Evolutionary conservation across 352 stramenopile species (phyloP).

Genomic region (Globisporangium lucens): DNA sequence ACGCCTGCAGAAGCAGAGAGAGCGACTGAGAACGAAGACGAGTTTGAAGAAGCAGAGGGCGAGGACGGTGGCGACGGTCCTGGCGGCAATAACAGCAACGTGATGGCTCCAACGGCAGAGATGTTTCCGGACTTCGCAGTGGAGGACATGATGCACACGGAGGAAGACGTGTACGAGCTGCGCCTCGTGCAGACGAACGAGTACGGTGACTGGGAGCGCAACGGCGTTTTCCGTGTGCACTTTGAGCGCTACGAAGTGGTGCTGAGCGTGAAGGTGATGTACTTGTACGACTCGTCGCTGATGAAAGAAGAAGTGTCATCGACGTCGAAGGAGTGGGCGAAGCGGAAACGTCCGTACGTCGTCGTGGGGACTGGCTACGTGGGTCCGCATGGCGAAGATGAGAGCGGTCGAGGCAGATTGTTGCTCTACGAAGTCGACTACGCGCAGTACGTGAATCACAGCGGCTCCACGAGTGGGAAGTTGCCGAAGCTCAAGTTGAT

Average conservation of each 20-base stretch:
- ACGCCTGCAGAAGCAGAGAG: conserved; percentile 51
- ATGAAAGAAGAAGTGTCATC: conserved; percentile 73
- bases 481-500: conserved; percentile 76
- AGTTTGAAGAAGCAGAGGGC: conserved; percentile 49
- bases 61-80: conserved; percentile 41
- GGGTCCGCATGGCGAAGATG: conserved; percentile 80
- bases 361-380: conserved; percentile 84
- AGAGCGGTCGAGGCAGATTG: conserved; percentile 77
- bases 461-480: conserved; percentile 69
- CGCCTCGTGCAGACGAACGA: conserved; percentile 78
- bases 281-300: conserved; percentile 78
- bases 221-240: conserved; percentile 76
- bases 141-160: conserved; percentile 61
- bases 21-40: conserved; percentile 58
- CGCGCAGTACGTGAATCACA: conserved; percentile 82
- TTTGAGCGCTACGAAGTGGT: conserved; percentile 87
- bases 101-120: conserved; percentile 76
- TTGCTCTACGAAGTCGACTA: conserved; percentile 88
- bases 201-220: conserved; percentile 71
- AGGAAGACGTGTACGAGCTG: conserved; percentile 84
- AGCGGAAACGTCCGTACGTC: conserved; percentile 78
- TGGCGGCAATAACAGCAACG: conserved; percentile 38
- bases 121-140: conserved; percentile 71
- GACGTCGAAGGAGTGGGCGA: conserved; percentile 65
- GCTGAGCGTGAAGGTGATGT: conserved; percentile 84